Percentiles rank a stretch among this genome's conserved stretches.
These are phyloP conservation scores for Meira miltonrushii DNA, from an alignment of 1,284 basidiomycete genomes.

Conservation along the genomic window DNA sequence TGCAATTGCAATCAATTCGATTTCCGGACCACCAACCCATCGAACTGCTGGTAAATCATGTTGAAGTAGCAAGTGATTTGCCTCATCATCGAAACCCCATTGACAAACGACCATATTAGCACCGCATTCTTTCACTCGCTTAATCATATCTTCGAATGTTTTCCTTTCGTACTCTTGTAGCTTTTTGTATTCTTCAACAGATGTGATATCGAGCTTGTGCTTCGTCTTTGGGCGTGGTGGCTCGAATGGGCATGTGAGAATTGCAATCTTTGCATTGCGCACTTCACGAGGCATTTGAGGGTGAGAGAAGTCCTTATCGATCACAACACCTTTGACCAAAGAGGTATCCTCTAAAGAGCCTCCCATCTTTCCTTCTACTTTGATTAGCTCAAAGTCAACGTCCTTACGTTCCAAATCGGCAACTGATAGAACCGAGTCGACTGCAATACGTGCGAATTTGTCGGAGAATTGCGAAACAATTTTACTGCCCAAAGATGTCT, in stretches of 20 bases:
- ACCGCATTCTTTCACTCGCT: slow-evolving; percentile 91
- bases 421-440: slow-evolving; percentile 90
- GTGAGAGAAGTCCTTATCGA: slow-evolving; percentile 99
- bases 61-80: slow-evolving; percentile 95
- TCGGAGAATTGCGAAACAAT: slow-evolving; percentile 95
- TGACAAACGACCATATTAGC: slow-evolving; percentile 98
- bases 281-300: slow-evolving; percentile 91
- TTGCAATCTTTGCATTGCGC: slow-evolving; percentile 84
- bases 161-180: slow-evolving; percentile 89
- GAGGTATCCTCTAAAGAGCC: slow-evolving; percentile 90
- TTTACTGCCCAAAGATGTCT: slow-evolving; percentile 93
- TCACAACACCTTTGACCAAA: slow-evolving; percentile 87
- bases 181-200: slow-evolving; percentile 96
- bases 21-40: slow-evolving; percentile 98
- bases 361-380: slow-evolving; percentile 97
- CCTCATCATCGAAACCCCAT: slow-evolving; percentile 99
- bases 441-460: slow-evolving; percentile 94
- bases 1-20: slow-evolving; percentile 97
- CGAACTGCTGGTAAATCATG: slow-evolving; percentile 95
- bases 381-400: slow-evolving; percentile 97
- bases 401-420: slow-evolving; percentile 91
- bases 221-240: slow-evolving; percentile 98
- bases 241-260: slow-evolving; percentile 97
- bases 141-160: slow-evolving; percentile 96
- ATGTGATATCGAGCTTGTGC: slow-evolving; percentile 96